phyloP scores from a whole-genome alignment of 176 grass and related monocot genomes.

The Otatea glauca region DNA sequence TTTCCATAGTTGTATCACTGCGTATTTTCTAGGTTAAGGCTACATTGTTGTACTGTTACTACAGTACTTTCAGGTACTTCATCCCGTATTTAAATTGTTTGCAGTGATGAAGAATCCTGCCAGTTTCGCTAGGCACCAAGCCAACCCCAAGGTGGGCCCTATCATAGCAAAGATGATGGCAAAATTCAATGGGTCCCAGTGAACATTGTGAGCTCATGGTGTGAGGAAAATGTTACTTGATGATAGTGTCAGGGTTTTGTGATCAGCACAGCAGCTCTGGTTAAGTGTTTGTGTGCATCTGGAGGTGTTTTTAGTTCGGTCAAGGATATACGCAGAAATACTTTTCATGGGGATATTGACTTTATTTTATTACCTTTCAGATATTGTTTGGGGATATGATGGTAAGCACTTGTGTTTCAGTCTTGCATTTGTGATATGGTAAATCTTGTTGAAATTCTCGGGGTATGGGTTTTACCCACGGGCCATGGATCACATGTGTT shows the following conservation, averaged over 20 bases:
- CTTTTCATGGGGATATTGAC: not conserved
- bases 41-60: not conserved
- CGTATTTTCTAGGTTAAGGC: not conserved
- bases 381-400: not conserved
- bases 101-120: conserved; percentile 97
- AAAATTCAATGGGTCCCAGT: conserved; percentile 63
- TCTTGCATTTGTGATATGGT: not conserved
- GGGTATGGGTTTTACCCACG: too few species aligned
- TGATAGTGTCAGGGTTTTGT: not conserved
- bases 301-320: not conserved
- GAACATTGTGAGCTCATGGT: conserved; percentile 18
- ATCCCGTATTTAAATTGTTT: conserved; percentile 32
- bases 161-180: conserved; percentile 97
- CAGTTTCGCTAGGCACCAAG: conserved; percentile 79
- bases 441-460: not conserved
- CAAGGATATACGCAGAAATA: not conserved
- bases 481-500: not conserved
- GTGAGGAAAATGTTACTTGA: not conserved
- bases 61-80: not conserved
- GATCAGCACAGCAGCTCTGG: conserved; percentile 15
- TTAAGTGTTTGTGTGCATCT: conserved; percentile 33
- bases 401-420: not conserved
- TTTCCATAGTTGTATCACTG: not conserved
- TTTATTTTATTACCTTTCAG: not conserved
- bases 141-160: conserved; percentile 88